Percentiles rank a stretch among this genome's conserved stretches.
phyloP scores from a whole-genome alignment of 179 eudicot genomes.

The Beta lomatogona region DNA sequence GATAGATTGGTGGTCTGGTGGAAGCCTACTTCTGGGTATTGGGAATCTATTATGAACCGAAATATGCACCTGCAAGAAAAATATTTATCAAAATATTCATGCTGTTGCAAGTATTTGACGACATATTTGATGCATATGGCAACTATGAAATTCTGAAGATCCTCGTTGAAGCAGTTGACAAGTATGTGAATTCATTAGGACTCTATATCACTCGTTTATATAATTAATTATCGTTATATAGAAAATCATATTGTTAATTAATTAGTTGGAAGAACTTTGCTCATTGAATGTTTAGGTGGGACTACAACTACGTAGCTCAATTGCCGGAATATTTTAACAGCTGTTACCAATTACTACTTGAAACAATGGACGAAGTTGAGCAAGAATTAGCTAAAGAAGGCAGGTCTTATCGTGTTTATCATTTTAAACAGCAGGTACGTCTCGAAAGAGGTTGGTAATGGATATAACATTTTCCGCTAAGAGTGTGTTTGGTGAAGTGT shows the following conservation, averaged over 20 bases:
- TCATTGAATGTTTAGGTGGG: slow-evolving; percentile 14
- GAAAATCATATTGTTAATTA: no score
- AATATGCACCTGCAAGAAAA: neutral
- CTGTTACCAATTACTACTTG: slow-evolving; percentile 18
- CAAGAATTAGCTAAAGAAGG: slow-evolving; percentile 17
- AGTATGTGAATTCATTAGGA: neutral
- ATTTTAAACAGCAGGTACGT: slow-evolving; percentile 14
- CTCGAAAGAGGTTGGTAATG: no score
- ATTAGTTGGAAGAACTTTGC: no score
- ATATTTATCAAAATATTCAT: neutral
- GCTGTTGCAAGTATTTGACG: neutral
- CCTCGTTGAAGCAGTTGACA: neutral
- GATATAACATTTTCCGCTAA: no score
- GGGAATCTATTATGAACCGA: neutral
- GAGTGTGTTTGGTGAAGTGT: no score
- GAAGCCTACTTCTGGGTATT: slow-evolving; percentile 1
- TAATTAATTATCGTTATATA: no score
- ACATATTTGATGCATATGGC: slow-evolving; percentile 8
- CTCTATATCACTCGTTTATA: no score
- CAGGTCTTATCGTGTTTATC: slow-evolving; percentile 2
- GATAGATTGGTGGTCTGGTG: slow-evolving; percentile 1
- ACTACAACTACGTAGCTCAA: slow-evolving; percentile 7
- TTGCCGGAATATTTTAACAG: slow-evolving; percentile 10
- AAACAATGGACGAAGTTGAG: slow-evolving; percentile 18
- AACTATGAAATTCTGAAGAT: neutral